Base-by-base conservation (phyloP, 2,329 filamentous ascomycete genomes). In the Ophiostoma triangulosporum region DNA sequence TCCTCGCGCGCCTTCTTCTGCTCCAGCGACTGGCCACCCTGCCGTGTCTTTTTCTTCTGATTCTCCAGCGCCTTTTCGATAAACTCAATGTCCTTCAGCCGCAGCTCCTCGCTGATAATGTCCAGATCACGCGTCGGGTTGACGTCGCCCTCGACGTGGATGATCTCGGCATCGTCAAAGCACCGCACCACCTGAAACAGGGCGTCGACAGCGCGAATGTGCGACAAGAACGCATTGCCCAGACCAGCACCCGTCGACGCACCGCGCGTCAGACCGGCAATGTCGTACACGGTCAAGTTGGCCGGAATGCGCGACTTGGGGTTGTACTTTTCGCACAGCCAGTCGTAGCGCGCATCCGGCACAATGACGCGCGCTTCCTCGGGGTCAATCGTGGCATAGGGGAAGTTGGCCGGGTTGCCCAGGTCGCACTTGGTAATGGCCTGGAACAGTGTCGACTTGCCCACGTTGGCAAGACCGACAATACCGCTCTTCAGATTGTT, bases 401-500 rank as follows among this genome's bases (percentile, higher is more conserved):
- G 93, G 69, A 97, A 98, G 75, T 98, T 98, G 75, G 93, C 93
- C 64, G 94, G 94, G 76, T 97, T 98, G 73, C 94, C 93, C 65
- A 98, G 84, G 61, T 83, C 82, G 72, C 86, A 95, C 78, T 96
- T 97, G 68, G 93, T 98, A 73, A 98, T 96, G 68, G 93, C 89
- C 77, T 98, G 94, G 81, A 98, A 98, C 64, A 98, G 83, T 32
- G 94, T 98, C 61, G 93, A 98, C 77, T 98, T 98, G 71, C 93
- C 93, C 64, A 98, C 94, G 72, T 98, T 98, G 71, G 93, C 93
- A 65, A 98, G 83, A 73, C 93, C 93, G 71, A 98, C 93, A 82
- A 98, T 98, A 75, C 93, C 94, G 76, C 88, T 96, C 82, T 97
- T 98, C 72, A 98, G 72, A 74, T 82, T 97, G 80, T 98, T 98